Conservation (phyloP, 1,284 basidiomycete species). For the Porogramme epimiltina region DNA sequence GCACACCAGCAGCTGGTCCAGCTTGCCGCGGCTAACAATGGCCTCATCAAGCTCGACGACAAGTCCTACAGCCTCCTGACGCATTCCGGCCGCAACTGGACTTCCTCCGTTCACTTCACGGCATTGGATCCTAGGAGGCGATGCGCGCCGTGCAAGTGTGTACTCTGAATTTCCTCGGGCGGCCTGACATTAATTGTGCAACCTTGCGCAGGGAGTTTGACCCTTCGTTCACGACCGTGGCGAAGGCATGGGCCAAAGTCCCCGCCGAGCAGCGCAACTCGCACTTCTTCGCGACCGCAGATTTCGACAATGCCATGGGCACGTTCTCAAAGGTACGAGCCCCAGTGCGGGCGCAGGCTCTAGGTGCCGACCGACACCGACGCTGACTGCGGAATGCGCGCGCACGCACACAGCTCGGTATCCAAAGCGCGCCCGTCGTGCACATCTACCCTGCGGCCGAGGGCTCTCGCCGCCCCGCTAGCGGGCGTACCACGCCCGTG, state of each 20-base stretch:
- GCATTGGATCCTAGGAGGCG: conserved; percentile 79
- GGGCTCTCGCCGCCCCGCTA: conserved; percentile 64
- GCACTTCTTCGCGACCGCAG: conserved; percentile 91
- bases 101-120: conserved; percentile 82
- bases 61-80: conserved; percentile 77
- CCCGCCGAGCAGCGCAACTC: conserved; percentile 63
- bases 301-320: conserved; percentile 76
- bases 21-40: conserved; percentile 71
- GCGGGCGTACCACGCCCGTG: conserved; percentile 52
- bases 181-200: not conserved
- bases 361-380: conserved; percentile 16
- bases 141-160: conserved; percentile 80
- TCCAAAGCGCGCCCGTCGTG: conserved; percentile 81
- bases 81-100: conserved; percentile 78
- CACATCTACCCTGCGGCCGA: conserved; percentile 75
- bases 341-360: not conserved
- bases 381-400: not conserved
- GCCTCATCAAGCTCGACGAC: conserved; percentile 80
- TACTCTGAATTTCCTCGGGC: not conserved
- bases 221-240: conserved; percentile 77
- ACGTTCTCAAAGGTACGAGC: conserved; percentile 82
- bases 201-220: conserved; percentile 71
- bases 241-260: conserved; percentile 75
- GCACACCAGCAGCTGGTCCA: conserved; percentile 55
- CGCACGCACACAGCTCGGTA: conserved; percentile 53